Evolutionary conservation across 306 rosid genomes (phyloP), one percentile per base, ranked within the genome.

Genomic region (Prunus dulcis): DNA sequence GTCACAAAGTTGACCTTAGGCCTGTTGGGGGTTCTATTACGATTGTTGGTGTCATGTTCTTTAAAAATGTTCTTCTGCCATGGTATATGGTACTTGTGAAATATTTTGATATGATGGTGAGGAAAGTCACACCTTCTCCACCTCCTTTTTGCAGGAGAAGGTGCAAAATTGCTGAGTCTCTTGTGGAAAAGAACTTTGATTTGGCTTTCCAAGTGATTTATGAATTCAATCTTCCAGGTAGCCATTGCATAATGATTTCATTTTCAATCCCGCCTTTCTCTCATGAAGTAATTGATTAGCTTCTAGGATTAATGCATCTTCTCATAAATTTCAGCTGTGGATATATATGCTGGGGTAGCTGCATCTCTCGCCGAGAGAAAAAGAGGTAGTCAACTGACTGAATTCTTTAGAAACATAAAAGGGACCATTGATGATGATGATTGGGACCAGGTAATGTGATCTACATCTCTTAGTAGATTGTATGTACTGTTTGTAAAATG

Each of bases 351-450:
- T 63, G 93, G 91, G 68, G 96, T 95, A 69, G 98, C 97, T 71
- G 89, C 98, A 60, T 95, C 98, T 62, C 93, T 92, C 71, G 98
- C 98, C 64, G 98, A 95, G 84, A 92, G 95, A 76, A 95, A 95
- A 84, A 90, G 82, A 77, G 97, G 97, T 61, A 75, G 96, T 82
- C 96, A 95, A 76, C 88, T 95, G 87, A 92, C 98, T 45, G 96
- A 92, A 77, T 90, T 95, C 84, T 92, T 95, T 75, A 90, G 88
- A 82, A 92, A 92, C 78, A 92, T 95, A 71, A 95, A 92, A 79
- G 93, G 98, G 69, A 95, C 98, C 73, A 90, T 95, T 84, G 97
- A 92, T 61, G 98, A 95, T 7, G 96, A 89, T 30, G 98, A 95
- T 69, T 92, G 97, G 97, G 98, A 95, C 86, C 97, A 92, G 97